phyloP scores from a whole-genome alignment of 1,139 yeast genomes.

The Eremothecium cymbalariae region DNA sequence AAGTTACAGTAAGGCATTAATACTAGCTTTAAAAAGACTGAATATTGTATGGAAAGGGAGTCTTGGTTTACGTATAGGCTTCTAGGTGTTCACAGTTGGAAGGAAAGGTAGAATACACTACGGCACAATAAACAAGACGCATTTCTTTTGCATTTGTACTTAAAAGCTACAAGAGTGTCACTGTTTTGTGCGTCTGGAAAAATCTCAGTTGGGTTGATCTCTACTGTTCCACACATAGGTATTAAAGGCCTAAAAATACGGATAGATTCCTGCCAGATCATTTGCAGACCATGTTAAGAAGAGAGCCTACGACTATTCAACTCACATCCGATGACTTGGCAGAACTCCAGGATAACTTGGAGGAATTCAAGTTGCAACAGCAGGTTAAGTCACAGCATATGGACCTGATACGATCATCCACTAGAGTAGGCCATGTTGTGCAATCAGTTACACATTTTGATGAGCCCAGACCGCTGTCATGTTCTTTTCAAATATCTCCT shows the following conservation, averaged over 20 bases:
- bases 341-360: constrained; percentile 22
- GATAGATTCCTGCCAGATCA: neutral
- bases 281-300: constrained; percentile 16
- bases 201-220: neutral
- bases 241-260: too few species aligned
- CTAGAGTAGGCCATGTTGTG: constrained; percentile 7
- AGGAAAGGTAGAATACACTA: too few species aligned
- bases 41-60: too few species aligned
- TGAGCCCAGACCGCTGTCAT: constrained; percentile 5
- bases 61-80: too few species aligned
- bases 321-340: constrained; percentile 20
- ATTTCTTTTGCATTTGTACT: too few species aligned
- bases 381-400: constrained; percentile 22
- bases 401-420: constrained; percentile 18
- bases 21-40: too few species aligned
- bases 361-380: constrained; percentile 20
- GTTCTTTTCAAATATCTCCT: constrained; percentile 7
- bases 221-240: too few species aligned
- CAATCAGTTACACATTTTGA: neutral
- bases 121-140: too few species aligned
- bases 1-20: too few species aligned
- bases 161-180: too few species aligned
- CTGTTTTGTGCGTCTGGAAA: constrained; percentile 3
- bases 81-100: too few species aligned
- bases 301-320: constrained; percentile 21